Conservation (phyloP, 331 rosid species). For the Prunus yedoensis region DNA sequence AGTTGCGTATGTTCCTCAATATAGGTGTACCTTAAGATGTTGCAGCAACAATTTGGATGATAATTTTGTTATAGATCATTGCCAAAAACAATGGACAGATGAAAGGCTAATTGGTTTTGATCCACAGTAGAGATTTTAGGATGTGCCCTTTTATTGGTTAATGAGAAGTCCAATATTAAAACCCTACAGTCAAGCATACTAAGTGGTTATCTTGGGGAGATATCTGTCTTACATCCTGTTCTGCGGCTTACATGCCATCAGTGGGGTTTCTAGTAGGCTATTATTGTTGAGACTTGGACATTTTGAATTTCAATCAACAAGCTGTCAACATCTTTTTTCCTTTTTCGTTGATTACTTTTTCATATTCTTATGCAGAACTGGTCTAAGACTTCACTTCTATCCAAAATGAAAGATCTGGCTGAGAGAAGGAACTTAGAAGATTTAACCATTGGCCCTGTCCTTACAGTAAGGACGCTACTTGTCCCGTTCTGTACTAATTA, state of each 20-base stretch:
- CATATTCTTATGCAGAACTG: conserved; percentile 61
- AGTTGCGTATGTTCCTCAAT: no score
- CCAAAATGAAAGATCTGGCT: conserved; percentile 78
- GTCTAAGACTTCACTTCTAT: conserved; percentile 64
- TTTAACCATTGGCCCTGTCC: conserved; percentile 88
- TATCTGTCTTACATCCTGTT: not conserved
- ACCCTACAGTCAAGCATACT: no score
- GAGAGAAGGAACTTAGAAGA: conserved; percentile 84
- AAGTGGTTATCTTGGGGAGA: no score
- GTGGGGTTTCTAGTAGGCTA: not conserved
- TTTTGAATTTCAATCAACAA: not conserved
- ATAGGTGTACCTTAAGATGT: no score
- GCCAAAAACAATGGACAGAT: no score
- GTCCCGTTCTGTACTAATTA: not conserved
- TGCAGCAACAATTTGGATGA: no score
- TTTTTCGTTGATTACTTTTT: conserved; percentile 15
- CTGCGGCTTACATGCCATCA: not conserved
- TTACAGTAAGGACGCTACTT: conserved; percentile 54
- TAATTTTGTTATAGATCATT: no score
- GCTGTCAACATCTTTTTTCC: not conserved
- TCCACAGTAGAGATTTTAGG: no score
- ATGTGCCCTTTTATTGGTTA: not conserved
- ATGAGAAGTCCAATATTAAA: no score
- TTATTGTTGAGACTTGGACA: not conserved
- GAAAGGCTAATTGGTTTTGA: no score